Conservation (phyloP, 2,329 filamentous ascomycete species). For the Myriangium duriaei region DNA sequence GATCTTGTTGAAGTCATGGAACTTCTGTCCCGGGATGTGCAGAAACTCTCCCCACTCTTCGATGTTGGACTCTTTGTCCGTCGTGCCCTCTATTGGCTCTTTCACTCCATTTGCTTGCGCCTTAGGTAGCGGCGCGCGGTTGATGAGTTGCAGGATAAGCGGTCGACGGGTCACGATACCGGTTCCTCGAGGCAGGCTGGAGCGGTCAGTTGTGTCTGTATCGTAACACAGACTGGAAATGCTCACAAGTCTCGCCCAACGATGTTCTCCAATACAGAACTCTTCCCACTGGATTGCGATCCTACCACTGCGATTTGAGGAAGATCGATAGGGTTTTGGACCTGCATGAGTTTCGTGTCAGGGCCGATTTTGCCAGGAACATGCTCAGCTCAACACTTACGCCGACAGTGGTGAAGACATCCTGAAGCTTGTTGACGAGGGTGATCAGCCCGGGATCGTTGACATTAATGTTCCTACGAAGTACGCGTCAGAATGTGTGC, state of each 20-base stretch:
- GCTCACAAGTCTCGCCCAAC: constrained; percentile 95
- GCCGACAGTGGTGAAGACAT: constrained; percentile 97
- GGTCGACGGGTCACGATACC: constrained; percentile 95
- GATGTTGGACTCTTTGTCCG: constrained; percentile 76
- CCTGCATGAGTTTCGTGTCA: constrained; percentile 33
- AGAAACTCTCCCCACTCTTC: constrained; percentile 99
- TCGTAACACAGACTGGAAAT: background rate
- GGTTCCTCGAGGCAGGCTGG: constrained; percentile 85
- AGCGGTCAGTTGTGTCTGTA: constrained; percentile 18
- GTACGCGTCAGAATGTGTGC: constrained; percentile 2
- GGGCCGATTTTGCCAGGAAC: background rate
- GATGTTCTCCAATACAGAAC: constrained; percentile 96
- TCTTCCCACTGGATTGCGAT: constrained; percentile 98
- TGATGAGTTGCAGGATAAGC: constrained; percentile 95
- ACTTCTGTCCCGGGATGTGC: constrained; percentile 94
- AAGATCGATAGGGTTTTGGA: constrained; percentile 98
- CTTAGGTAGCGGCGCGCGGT: constrained; percentile 54
- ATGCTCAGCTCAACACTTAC: constrained; percentile 35
- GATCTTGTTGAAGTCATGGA: constrained; percentile 96
- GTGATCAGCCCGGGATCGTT: constrained; percentile 59
- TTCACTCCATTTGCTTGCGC: constrained; percentile 58
- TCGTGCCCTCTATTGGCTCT: constrained; percentile 46
- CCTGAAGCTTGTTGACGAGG: constrained; percentile 96
- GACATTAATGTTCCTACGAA: constrained; percentile 49
- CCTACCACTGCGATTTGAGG: constrained; percentile 97